Conservation (phyloP, 139 green algal species). For the Pedinophyceae sp. region DNA sequence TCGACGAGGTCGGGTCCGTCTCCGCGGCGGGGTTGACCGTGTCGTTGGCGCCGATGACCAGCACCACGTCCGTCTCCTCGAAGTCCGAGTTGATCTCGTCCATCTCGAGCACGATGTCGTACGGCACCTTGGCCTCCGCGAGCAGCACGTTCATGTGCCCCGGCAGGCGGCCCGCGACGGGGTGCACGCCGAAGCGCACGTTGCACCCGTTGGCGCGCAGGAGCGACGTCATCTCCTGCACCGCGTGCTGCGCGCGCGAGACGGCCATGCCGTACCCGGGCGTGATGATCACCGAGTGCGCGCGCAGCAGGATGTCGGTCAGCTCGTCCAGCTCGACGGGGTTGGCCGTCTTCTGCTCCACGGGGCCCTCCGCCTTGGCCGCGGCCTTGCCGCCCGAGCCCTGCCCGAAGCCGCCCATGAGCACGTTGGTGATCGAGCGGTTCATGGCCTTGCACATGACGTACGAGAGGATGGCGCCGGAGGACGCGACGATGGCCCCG, state of each 20-base stretch:
- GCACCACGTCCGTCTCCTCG: slow-evolving; percentile 44
- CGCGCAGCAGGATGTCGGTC: slow-evolving; percentile 18
- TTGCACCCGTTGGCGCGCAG: slow-evolving; percentile 8
- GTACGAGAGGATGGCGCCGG: slow-evolving; percentile 71
- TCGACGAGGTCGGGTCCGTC: slow-evolving; percentile 67
- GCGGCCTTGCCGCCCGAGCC: slow-evolving; percentile 13
- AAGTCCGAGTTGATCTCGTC: slow-evolving; percentile 51
- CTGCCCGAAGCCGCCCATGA: slow-evolving; percentile 71
- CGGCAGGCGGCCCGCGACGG: slow-evolving; percentile 70
- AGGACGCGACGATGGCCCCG: slow-evolving; percentile 72
- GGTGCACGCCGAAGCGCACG: slow-evolving; percentile 61
- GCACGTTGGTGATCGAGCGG: slow-evolving; percentile 66
- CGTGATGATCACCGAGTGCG: slow-evolving; percentile 58
- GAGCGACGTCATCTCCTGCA: slow-evolving; percentile 33
- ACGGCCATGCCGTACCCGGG: slow-evolving; percentile 79
- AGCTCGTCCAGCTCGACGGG: slow-evolving; percentile 24
- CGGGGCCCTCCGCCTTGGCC: slow-evolving; percentile 1
- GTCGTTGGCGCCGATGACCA: slow-evolving; percentile 64
- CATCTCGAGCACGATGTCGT: slow-evolving; percentile 42
- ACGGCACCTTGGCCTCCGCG: slow-evolving; percentile 66
- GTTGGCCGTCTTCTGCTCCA: slow-evolving; percentile 4
- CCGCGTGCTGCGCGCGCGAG: slow-evolving; percentile 57
- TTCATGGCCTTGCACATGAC: slow-evolving; percentile 93
- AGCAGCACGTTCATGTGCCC: slow-evolving; percentile 92
- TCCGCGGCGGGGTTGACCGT: slow-evolving; percentile 72